Conservation (phyloP, 2,329 filamentous ascomycete species). For the Drechslera avenae region DNA sequence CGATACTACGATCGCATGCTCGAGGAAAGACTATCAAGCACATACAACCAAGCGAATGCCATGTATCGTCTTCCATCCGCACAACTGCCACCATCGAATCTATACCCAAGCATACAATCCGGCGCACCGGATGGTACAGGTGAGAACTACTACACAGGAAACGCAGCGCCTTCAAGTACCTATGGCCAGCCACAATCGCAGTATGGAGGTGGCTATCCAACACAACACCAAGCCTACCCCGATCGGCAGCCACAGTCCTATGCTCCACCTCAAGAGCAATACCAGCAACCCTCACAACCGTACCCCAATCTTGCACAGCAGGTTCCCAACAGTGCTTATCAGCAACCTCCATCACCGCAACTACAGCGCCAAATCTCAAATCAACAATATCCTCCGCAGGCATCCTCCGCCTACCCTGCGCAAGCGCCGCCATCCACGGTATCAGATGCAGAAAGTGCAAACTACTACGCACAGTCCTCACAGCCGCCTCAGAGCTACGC, state of each 20-base stretch:
- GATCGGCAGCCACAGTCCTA: constrained; percentile 41
- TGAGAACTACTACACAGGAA: constrained; percentile 83
- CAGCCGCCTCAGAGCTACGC: constrained; percentile 35
- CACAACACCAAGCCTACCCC: constrained; percentile 47
- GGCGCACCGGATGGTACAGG: constrained; percentile 53
- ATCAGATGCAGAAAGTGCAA: constrained; percentile 41
- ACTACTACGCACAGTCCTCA: constrained; percentile 37
- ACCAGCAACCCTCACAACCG: constrained; percentile 44
- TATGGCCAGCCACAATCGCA: constrained; percentile 58
- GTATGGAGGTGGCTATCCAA: constrained; percentile 54
- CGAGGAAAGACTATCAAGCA: constrained; percentile 90
- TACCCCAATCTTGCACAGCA: constrained; percentile 42
- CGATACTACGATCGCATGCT: constrained; percentile 98
- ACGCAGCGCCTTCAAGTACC: constrained; percentile 56
- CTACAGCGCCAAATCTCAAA: constrained; percentile 43
- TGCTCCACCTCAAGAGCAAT: constrained; percentile 37
- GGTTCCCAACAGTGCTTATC: constrained; percentile 33
- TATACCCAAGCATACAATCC: constrained; percentile 70
- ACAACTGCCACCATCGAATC: constrained; percentile 57
- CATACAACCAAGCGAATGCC: constrained; percentile 76
- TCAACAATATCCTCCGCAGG: constrained; percentile 43
- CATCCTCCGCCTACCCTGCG: constrained; percentile 36
- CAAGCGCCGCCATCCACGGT: constrained; percentile 43
- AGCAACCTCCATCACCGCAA: constrained; percentile 45
- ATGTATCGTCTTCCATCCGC: constrained; percentile 46